phyloP scores from a whole-genome alignment of 129 eudicot species.

The Arctium lappa region DNA sequence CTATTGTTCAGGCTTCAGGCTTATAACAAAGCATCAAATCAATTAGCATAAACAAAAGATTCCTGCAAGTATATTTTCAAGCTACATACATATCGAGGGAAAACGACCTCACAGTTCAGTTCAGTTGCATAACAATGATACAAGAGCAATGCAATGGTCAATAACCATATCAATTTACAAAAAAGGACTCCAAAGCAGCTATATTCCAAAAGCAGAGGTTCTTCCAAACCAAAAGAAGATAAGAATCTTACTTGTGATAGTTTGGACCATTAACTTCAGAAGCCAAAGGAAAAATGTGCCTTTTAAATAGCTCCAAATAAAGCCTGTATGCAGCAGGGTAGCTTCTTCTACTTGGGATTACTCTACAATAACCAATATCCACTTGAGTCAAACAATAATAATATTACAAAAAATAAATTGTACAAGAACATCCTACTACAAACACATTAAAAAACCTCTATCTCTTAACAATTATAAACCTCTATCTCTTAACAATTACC shows the following conservation, averaged over 20 bases:
- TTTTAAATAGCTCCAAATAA: slow-evolving; percentile 77
- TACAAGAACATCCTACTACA: background rate
- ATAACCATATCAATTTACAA: background rate
- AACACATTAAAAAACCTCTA: slow-evolving; percentile 13
- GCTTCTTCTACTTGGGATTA: slow-evolving; percentile 63
- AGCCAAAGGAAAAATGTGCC: slow-evolving; percentile 73
- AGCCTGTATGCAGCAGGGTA: slow-evolving; percentile 90
- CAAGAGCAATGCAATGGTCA: background rate
- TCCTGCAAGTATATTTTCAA: slow-evolving; percentile 1
- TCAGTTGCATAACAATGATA: background rate
- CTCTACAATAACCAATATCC: slow-evolving; percentile 42
- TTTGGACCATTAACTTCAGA: slow-evolving; percentile 61
- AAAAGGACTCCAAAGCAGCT: background rate
- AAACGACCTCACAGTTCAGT: background rate
- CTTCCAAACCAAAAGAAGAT: background rate
- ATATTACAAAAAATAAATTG: background rate
- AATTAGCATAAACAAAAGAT: background rate
- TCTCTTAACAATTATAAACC: slow-evolving; percentile 4
- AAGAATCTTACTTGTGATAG: slow-evolving; percentile 61
- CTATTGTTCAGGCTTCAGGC: background rate
- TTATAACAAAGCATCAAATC: background rate
- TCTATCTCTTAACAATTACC: slow-evolving; percentile 8
- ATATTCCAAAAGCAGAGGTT: background rate
- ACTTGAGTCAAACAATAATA: background rate
- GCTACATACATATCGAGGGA: background rate